Evolutionary conservation across 768 basidiomycete genomes (phyloP).

Genomic region (Myochromella boudieri): DNA sequence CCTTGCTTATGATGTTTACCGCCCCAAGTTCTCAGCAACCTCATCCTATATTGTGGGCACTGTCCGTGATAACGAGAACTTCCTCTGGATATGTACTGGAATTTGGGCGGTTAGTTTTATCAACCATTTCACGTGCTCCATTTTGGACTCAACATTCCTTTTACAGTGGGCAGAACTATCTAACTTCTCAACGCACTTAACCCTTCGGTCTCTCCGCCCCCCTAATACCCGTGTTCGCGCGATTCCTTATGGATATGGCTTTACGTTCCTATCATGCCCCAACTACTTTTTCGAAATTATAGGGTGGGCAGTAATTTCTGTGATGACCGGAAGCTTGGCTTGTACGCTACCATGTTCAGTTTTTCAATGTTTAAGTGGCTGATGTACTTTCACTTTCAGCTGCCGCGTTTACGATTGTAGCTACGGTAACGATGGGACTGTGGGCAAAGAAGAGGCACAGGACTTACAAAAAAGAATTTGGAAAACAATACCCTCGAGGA

Average conservation of each 20-base stretch:
- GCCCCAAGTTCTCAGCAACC: constrained; percentile 69
- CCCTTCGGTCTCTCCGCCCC: constrained; percentile 81
- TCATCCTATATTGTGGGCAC: constrained; percentile 66
- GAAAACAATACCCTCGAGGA: constrained; percentile 72
- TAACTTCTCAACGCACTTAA: constrained; percentile 82
- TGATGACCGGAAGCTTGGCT: constrained; percentile 76
- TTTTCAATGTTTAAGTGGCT: not conserved
- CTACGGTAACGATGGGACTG: constrained; percentile 64
- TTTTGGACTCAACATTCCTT: constrained; percentile 1
- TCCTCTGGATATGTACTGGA: constrained; percentile 64
- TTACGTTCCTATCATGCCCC: constrained; percentile 81
- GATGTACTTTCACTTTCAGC: constrained; percentile 35
- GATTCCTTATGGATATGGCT: constrained; percentile 94
- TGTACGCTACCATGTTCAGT: constrained; percentile 45
- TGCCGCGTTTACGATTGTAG: constrained; percentile 62
- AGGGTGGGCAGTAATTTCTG: constrained; percentile 68
- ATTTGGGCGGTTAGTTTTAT: constrained; percentile 71
- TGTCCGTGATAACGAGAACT: constrained; percentile 59
- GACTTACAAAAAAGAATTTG: constrained; percentile 92
- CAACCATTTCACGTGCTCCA: not conserved
- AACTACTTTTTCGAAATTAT: constrained; percentile 94
- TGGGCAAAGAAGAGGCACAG: constrained; percentile 94
- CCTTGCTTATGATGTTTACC: constrained; percentile 79
- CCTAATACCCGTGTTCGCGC: constrained; percentile 72
- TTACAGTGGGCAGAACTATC: constrained; percentile 79